Percentiles rank a stretch among this genome's conserved stretches.
Evolutionary conservation across 2,329 filamentous ascomycete species (phyloP).

Genomic region (Trichothecium roseum): DNA sequence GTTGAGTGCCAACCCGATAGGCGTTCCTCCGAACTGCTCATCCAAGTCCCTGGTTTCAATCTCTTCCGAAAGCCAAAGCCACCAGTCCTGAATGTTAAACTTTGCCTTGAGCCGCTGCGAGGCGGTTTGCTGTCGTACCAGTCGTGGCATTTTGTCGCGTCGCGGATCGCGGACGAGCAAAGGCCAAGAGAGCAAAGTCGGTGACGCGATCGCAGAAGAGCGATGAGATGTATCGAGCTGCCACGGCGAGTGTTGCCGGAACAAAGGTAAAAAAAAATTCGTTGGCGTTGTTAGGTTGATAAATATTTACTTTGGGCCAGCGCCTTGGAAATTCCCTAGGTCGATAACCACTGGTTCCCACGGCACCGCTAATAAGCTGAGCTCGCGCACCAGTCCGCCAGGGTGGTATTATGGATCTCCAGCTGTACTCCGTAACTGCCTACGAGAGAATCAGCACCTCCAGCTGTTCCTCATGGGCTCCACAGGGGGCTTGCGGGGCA

Average conservation of each 20-base stretch:
- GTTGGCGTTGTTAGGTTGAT: background rate
- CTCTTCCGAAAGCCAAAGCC: conserved; percentile 87
- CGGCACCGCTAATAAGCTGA: too few relatives aligned
- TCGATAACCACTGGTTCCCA: too few relatives aligned
- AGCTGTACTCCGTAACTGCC: too few relatives aligned
- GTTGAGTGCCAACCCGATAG: conserved; percentile 68
- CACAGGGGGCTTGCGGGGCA: too few relatives aligned
- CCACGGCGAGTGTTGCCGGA: background rate
- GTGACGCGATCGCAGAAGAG: background rate
- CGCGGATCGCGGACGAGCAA: background rate
- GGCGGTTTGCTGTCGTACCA: conserved; percentile 74
- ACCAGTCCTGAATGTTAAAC: conserved; percentile 79
- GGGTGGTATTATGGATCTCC: too few relatives aligned
- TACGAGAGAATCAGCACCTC: too few relatives aligned
- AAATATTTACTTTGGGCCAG: conserved; percentile 5
- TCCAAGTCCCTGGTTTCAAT: conserved; percentile 89
- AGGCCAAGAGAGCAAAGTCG: background rate
- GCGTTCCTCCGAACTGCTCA: conserved; percentile 64
- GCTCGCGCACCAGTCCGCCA: too few relatives aligned
- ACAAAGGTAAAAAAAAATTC: background rate
- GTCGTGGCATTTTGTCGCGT: conserved; percentile 45
- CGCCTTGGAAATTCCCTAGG: background rate
- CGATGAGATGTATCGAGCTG: background rate
- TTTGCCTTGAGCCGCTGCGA: conserved; percentile 68
- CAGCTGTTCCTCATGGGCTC: too few relatives aligned